Evolutionary conservation across 2,329 filamentous ascomycete genomes (phyloP).

Genomic region (Cladosporium phlei): DNA sequence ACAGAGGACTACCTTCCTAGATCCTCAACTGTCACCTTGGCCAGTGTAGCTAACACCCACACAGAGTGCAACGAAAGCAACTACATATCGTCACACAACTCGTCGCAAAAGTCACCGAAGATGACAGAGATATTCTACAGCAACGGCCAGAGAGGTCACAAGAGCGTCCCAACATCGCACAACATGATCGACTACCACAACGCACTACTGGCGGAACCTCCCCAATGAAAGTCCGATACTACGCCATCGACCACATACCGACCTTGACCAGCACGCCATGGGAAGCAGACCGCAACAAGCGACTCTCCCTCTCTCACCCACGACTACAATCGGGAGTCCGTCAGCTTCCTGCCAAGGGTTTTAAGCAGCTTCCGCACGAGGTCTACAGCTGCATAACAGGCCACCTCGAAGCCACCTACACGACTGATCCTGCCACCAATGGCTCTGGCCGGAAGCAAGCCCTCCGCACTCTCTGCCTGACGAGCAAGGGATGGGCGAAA

Average conservation of each 20-base stretch:
- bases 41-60: no score
- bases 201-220: no score
- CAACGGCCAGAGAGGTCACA: not conserved
- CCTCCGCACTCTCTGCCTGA: conserved; percentile 49
- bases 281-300: conserved; percentile 33
- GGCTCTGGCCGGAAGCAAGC: conserved; percentile 52
- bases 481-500: conserved; percentile 53
- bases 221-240: conserved; percentile 12
- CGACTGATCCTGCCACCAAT: conserved; percentile 36
- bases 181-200: no score
- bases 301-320: conserved; percentile 11
- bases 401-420: conserved; percentile 46
- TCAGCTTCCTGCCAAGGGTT: conserved; percentile 29
- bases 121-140: not conserved
- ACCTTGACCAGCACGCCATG: conserved; percentile 34
- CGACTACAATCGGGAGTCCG: not conserved
- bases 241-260: conserved; percentile 18
- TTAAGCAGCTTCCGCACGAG: conserved; percentile 48
- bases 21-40: no score
- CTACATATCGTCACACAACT: conserved; percentile 9
- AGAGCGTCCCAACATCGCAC: not conserved
- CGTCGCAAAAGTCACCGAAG: conserved; percentile 5
- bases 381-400: conserved; percentile 53
- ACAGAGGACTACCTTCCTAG: no score
- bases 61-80: no score